These are phyloP conservation scores for Fomitiporia mediterranea DNA, from an alignment of 1,284 basidiomycete genomes.

Conservation along the genomic window DNA sequence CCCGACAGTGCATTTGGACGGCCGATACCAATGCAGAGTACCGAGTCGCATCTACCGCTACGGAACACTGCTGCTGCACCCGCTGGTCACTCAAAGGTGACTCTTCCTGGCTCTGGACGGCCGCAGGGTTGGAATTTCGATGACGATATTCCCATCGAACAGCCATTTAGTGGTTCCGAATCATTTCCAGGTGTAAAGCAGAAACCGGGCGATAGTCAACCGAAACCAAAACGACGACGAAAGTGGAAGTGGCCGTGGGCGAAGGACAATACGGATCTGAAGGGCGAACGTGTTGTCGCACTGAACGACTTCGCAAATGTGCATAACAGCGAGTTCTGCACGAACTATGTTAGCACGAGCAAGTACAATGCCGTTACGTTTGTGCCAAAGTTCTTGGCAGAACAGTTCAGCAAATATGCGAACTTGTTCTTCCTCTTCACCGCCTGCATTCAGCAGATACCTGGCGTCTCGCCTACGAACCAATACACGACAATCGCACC, in stretches of 20 bases:
- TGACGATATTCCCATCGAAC: constrained; percentile 47
- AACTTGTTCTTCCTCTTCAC: constrained; percentile 99
- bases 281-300: constrained; percentile 66
- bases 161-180: constrained; percentile 41
- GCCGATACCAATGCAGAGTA: constrained; percentile 56
- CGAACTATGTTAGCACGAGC: constrained; percentile 90
- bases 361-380: constrained; percentile 94
- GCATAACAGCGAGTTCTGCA: constrained; percentile 63
- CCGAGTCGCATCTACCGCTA: constrained; percentile 65
- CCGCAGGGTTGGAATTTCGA: constrained; percentile 71
- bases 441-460: constrained; percentile 97
- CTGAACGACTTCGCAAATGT: constrained; percentile 61
- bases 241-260: constrained; percentile 75
- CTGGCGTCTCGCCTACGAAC: constrained; percentile 96
- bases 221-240: constrained; percentile 31
- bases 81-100: constrained; percentile 52
- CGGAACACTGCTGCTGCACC: constrained; percentile 52
- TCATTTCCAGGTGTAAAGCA: constrained; percentile 35
- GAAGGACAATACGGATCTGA: constrained; percentile 48
- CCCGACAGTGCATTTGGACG: constrained; percentile 62
- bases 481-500: constrained; percentile 94
- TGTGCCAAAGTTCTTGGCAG: constrained; percentile 88
- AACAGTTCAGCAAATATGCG: constrained; percentile 98
- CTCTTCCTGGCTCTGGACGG: constrained; percentile 37
- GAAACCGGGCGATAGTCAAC: constrained; percentile 19